Percentiles rank a stretch among this genome's conserved stretches.
phyloP scores from a whole-genome alignment of 2,329 filamentous ascomycete genomes.

The Colletotrichum lini region DNA sequence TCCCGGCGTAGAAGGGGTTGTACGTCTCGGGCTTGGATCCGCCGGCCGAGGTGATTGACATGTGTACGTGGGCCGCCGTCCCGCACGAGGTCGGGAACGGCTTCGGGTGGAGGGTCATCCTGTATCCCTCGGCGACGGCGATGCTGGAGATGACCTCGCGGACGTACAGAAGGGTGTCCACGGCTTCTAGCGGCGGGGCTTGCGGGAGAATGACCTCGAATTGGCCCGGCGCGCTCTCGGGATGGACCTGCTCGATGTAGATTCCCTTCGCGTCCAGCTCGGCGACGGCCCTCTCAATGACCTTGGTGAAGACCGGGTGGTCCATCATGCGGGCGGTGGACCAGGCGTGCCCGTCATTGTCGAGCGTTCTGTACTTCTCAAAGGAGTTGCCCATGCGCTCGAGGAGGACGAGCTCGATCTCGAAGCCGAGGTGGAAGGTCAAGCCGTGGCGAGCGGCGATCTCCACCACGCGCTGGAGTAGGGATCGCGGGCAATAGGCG shows the following conservation, averaged over 20 bases:
- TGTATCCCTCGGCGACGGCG: constrained; percentile 73
- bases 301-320: constrained; percentile 66
- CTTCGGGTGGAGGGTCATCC: constrained; percentile 82
- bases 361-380: constrained; percentile 59
- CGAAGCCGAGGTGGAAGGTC: constrained; percentile 80
- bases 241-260: constrained; percentile 79
- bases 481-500: constrained; percentile 74
- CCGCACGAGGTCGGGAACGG: constrained; percentile 72
- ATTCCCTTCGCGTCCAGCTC: constrained; percentile 74
- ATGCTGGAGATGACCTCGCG: constrained; percentile 78
- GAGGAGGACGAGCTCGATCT: constrained; percentile 85
- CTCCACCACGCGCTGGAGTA: constrained; percentile 70
- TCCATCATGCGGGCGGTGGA: constrained; percentile 75
- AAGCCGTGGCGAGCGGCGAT: constrained; percentile 67
- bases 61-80: constrained; percentile 78
- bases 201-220: constrained; percentile 83
- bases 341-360: constrained; percentile 79
- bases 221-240: constrained; percentile 81
- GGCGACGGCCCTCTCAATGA: constrained; percentile 77
- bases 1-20: constrained; percentile 78
- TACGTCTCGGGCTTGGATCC: constrained; percentile 62
- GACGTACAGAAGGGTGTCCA: constrained; percentile 80
- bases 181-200: constrained; percentile 73
- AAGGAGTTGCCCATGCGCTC: constrained; percentile 55
- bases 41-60: constrained; percentile 71